phyloP scores from a whole-genome alignment of 2,329 filamentous ascomycete genomes.

The Cercospora sojina region DNA sequence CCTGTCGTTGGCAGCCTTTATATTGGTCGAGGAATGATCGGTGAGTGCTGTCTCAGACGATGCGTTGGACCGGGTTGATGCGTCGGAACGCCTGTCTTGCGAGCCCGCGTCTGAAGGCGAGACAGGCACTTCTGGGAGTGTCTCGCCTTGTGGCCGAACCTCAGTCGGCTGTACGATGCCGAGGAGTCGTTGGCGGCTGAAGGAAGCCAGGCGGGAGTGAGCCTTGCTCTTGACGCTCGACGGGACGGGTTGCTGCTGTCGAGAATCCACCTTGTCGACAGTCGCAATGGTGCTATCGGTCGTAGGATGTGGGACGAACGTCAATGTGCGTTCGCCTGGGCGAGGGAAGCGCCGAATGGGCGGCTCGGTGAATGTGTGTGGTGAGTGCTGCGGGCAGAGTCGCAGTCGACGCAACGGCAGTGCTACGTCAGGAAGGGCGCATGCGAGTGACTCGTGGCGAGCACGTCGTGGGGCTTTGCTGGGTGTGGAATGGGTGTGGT shows the following conservation, averaged over 20 bases:
- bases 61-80: conserved; percentile 34
- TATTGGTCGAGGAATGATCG: conserved; percentile 32
- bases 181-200: conserved; percentile 33
- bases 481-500: conserved; percentile 23
- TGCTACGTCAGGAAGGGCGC: conserved; percentile 24
- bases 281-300: conserved; percentile 7
- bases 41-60: conserved; percentile 37
- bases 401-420: background rate
- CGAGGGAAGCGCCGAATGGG: background rate
- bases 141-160: conserved; percentile 30
- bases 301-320: background rate
- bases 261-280: conserved; percentile 38
- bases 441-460: conserved; percentile 27
- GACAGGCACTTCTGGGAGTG: conserved; percentile 32
- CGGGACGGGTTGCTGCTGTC: conserved; percentile 25
- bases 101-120: conserved; percentile 33
- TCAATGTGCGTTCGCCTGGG: background rate
- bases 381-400: background rate
- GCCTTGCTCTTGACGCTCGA: conserved; percentile 32
- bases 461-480: conserved; percentile 18
- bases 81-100: conserved; percentile 29
- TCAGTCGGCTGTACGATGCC: conserved; percentile 28
- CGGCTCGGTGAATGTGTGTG: background rate
- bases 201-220: conserved; percentile 37
- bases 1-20: conserved; percentile 30